A percentile compares a stretch with the other conserved stretches of the same genome.
Conservation (phyloP, 352 stramenopile species). For the Globisporangium splendens region DNA sequence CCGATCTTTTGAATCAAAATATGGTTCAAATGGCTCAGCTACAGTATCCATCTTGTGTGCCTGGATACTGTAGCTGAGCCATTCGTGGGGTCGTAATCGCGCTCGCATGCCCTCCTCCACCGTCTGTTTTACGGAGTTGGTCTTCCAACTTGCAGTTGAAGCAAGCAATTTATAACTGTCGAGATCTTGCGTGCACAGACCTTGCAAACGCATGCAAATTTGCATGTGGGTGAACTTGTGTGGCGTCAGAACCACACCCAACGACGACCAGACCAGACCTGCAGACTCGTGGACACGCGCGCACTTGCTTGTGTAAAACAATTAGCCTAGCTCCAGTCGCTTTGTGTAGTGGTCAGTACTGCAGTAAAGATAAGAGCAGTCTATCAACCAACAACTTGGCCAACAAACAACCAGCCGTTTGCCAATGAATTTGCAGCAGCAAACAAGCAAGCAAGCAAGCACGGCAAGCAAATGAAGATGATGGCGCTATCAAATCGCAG, state of each 20-base stretch:
- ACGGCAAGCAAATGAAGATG: not conserved
- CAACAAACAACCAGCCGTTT: not conserved
- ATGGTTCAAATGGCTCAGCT: too few species aligned
- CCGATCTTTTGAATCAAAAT: too few species aligned
- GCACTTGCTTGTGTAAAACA: not conserved
- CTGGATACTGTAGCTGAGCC: too few species aligned
- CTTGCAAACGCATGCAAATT: not conserved
- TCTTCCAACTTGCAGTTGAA: not conserved
- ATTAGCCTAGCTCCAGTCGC: not conserved
- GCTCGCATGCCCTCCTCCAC: too few species aligned
- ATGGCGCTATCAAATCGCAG: not conserved
- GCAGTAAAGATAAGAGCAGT: conserved; percentile 1
- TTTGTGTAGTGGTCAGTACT: not conserved
- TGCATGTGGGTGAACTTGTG: too few species aligned
- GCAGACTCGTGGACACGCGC: not conserved
- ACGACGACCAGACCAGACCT: not conserved
- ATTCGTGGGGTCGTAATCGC: too few species aligned
- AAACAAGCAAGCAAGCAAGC: not conserved
- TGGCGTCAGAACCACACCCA: not conserved
- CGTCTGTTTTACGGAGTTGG: not conserved
- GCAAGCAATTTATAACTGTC: not conserved
- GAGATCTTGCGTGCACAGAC: not conserved
- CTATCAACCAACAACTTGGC: too few species aligned
- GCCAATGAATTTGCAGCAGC: not conserved
- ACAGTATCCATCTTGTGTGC: too few species aligned